These are phyloP conservation scores for Wallacemonas rigidus DNA, from an alignment of 208 protist species.

Conservation along the genomic window DNA sequence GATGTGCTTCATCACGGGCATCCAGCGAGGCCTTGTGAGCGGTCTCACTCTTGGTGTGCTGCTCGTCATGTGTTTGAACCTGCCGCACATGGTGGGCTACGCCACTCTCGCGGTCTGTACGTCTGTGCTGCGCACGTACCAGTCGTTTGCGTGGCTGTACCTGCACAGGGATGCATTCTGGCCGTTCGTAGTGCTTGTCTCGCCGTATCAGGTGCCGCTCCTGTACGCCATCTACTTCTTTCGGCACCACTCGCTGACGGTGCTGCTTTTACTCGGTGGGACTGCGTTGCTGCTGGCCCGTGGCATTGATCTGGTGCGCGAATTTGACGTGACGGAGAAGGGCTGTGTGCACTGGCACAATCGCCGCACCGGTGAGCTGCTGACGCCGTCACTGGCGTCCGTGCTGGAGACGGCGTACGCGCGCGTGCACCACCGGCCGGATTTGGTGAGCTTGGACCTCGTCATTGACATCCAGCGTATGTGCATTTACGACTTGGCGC, in stretches of 20 bases:
- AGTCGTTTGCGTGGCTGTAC: constrained; percentile 62
- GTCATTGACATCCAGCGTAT: constrained; percentile 63
- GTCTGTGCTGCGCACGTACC: constrained; percentile 41
- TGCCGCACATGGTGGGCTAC: constrained; percentile 70
- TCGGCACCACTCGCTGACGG: constrained; percentile 39
- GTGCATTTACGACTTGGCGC: constrained; percentile 45
- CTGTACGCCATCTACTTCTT: constrained; percentile 66
- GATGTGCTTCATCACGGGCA: constrained; percentile 29
- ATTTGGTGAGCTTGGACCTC: constrained; percentile 67
- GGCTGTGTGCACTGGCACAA: constrained; percentile 70
- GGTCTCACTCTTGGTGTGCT: constrained; percentile 54
- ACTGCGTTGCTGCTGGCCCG: constrained; percentile 60
- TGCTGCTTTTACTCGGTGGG: constrained; percentile 52
- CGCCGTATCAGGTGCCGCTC: constrained; percentile 62
- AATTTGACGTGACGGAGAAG: constrained; percentile 69
- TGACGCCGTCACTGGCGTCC: constrained; percentile 60
- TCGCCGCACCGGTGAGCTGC: constrained; percentile 19
- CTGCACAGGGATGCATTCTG: constrained; percentile 60
- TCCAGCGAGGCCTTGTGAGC: constrained; percentile 48
- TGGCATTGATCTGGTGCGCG: constrained; percentile 68
- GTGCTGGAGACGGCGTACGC: constrained; percentile 78
- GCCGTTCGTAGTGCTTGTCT: constrained; percentile 42
- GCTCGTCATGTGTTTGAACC: constrained; percentile 68
- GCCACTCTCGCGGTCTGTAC: constrained; percentile 52
- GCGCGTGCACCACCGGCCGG: constrained; percentile 34